Conservation (phyloP, 805 yeast genomes). For the Saccharomycopsis schoenii region DNA sequence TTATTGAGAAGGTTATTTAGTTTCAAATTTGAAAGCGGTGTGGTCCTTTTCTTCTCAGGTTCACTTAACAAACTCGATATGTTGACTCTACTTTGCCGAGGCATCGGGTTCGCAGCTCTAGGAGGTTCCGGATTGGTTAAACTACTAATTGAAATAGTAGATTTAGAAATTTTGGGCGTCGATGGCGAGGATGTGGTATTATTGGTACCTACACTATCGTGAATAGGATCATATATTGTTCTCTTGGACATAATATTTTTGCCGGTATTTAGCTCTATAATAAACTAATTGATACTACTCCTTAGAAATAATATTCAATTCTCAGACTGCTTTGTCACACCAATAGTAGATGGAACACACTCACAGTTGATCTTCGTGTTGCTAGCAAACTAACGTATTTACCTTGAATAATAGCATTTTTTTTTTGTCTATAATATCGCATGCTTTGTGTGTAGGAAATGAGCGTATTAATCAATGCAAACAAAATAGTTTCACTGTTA, state of each 20-base stretch:
- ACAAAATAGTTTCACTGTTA: no score
- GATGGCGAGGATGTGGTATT: background rate
- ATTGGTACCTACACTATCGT: slow-evolving; percentile 2
- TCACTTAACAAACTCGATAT: slow-evolving; percentile 8
- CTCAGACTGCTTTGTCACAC: no score
- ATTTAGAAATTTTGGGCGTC: background rate
- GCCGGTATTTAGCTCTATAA: background rate
- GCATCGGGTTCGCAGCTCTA: background rate
- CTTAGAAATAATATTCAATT: no score
- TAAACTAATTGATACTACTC: no score
- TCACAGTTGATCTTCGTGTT: no score
- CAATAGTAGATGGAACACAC: no score
- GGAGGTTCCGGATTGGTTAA: background rate
- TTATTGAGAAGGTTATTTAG: background rate
- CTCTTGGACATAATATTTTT: slow-evolving; percentile 6
- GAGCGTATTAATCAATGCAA: no score
- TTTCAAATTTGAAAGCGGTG: background rate
- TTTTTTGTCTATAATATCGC: no score
- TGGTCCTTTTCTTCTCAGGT: background rate
- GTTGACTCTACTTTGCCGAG: slow-evolving; percentile 4
- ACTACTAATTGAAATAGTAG: background rate
- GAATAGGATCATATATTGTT: slow-evolving; percentile 17
- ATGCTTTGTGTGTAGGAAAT: no score
- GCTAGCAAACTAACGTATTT: no score
- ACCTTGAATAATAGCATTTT: no score